These are phyloP conservation scores for Crithidia fasciculata DNA, from an alignment of 208 protist species.

Conservation along the genomic window DNA sequence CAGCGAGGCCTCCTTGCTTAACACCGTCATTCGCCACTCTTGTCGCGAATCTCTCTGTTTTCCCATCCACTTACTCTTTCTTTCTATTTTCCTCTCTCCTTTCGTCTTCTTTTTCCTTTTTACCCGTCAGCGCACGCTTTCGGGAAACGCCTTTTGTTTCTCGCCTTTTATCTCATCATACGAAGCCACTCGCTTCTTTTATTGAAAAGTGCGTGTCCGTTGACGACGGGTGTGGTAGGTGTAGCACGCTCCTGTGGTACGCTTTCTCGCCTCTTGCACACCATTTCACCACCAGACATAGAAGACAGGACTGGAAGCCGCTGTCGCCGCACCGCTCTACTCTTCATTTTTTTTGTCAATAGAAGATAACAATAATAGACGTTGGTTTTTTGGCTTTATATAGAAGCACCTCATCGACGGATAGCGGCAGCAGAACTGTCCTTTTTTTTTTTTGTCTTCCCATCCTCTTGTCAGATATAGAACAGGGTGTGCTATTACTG, in stretches of 20 bases:
- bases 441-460: slow-evolving; percentile 6
- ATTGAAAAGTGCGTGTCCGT: too few relatives aligned
- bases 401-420: background rate
- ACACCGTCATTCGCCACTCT: background rate
- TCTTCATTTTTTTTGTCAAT: background rate
- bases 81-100: background rate
- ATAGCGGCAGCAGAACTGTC: background rate
- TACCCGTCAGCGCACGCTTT: background rate
- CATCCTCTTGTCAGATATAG: background rate
- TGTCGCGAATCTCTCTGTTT: background rate
- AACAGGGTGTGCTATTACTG: background rate
- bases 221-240: too few relatives aligned
- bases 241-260: too few relatives aligned
- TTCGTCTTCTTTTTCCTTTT: background rate
- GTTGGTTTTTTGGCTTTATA: background rate
- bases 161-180: too few relatives aligned
- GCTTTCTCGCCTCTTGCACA: too few relatives aligned
- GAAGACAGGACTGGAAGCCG: too few relatives aligned
- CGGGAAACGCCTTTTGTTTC: too few relatives aligned
- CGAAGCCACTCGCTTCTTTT: too few relatives aligned
- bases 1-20: background rate
- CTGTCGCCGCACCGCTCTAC: too few relatives aligned
- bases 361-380: background rate
- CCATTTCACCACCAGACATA: too few relatives aligned
- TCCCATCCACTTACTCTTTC: background rate